phyloP scores from a whole-genome alignment of 768 basidiomycete species.

The Naematelia encephala region DNA sequence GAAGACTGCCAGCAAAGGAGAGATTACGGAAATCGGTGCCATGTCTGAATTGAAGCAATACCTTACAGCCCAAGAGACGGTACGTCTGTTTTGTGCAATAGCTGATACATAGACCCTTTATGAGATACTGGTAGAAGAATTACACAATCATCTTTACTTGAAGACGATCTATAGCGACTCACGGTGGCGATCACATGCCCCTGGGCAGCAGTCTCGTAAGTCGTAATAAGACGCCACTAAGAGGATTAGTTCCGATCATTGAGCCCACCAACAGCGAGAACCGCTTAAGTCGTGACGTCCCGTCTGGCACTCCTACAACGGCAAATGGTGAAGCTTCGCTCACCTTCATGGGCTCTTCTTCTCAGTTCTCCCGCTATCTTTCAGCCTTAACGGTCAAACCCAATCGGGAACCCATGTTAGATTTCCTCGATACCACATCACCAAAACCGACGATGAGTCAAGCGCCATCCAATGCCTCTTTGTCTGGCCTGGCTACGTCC shows the following conservation, averaged over 20 bases:
- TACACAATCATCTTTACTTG: slow-evolving; percentile 95
- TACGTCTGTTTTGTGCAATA: slow-evolving; percentile 51
- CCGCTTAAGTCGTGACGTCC: slow-evolving; percentile 6
- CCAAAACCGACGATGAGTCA: slow-evolving; percentile 17
- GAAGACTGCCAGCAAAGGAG: slow-evolving; percentile 83
- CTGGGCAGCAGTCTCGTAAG: slow-evolving; percentile 59
- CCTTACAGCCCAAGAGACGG: slow-evolving; percentile 78
- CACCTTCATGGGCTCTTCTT: slow-evolving; percentile 21
- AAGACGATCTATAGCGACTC: slow-evolving; percentile 95
- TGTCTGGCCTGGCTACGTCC: slow-evolving; percentile 20
- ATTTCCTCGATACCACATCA: slow-evolving; percentile 37
- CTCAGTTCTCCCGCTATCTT: slow-evolving; percentile 51
- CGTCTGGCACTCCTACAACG: background rate
- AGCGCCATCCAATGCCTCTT: slow-evolving; percentile 27
- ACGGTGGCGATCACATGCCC: slow-evolving; percentile 79
- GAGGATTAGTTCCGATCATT: slow-evolving; percentile 31
- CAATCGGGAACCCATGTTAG: slow-evolving; percentile 48
- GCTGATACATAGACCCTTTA: slow-evolving; percentile 64
- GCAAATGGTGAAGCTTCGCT: slow-evolving; percentile 13
- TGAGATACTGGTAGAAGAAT: slow-evolving; percentile 90
- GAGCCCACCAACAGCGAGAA: slow-evolving; percentile 29
- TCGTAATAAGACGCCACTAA: background rate
- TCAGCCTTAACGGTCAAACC: slow-evolving; percentile 47
- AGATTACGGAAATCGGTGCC: slow-evolving; percentile 95
- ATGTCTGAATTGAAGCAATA: slow-evolving; percentile 82